Evolutionary conservation across 169 alveolate species (phyloP).

Genomic region (Perkinsus chesapeaki): DNA sequence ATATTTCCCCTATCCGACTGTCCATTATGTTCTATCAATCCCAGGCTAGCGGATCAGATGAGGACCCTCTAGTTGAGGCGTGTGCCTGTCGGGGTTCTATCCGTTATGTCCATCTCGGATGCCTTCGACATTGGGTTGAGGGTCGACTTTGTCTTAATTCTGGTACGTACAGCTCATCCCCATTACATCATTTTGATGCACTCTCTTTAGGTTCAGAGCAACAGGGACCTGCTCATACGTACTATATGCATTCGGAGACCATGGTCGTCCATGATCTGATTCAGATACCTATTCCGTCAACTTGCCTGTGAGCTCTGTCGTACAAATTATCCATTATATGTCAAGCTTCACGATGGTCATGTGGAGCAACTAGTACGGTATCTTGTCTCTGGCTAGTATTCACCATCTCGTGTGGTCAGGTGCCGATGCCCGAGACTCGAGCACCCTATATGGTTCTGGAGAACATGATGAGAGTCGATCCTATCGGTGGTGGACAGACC

Average conservation of each 20-base stretch:
- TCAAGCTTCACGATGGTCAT: conserved; percentile 52
- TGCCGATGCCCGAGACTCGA: conserved; percentile 53
- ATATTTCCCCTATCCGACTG: not conserved
- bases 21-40: not conserved
- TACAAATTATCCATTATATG: conserved; percentile 56
- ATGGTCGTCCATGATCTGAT: not conserved
- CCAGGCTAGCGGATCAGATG: conserved; percentile 9
- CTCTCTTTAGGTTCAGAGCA: not conserved
- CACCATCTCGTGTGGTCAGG: not conserved
- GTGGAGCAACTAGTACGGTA: conserved; percentile 48
- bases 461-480: conserved; percentile 52
- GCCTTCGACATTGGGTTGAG: conserved; percentile 88
- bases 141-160: conserved; percentile 62
- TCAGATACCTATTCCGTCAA: conserved; percentile 38
- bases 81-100: conserved; percentile 87
- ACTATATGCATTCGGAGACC: not conserved
- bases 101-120: conserved; percentile 84
- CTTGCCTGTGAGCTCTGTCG: conserved; percentile 72
- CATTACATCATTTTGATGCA: conserved; percentile 40
- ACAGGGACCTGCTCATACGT: not conserved
- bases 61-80: conserved; percentile 79
- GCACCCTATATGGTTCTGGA: conserved; percentile 82
- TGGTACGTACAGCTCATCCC: not conserved
- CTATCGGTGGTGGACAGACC: not conserved
- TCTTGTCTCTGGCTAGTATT: not conserved